Evolutionary conservation across 2,329 filamentous ascomycete genomes (phyloP).

Genomic region (Botrytis pseudocinerea): DNA sequence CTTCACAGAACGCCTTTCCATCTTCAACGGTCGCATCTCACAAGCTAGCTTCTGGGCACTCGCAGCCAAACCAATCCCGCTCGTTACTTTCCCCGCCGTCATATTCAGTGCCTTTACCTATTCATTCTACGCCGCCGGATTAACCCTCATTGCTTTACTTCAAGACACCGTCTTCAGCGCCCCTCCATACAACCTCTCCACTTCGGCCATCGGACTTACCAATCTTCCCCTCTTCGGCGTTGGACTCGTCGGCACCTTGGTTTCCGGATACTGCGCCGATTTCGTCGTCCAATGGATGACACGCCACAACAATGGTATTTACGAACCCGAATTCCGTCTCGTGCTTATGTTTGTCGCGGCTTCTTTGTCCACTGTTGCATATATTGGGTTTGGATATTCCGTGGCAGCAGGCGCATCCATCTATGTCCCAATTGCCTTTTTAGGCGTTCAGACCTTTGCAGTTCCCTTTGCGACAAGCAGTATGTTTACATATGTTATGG

Average conservation of each 20-base stretch:
- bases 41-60: slow-evolving; percentile 44
- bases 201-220: slow-evolving; percentile 31
- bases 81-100: slow-evolving; percentile 53
- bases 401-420: slow-evolving; percentile 39
- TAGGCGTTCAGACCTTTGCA: slow-evolving; percentile 42
- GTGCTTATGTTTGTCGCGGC: slow-evolving; percentile 43
- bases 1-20: slow-evolving; percentile 41
- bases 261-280: slow-evolving; percentile 43
- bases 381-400: slow-evolving; percentile 46
- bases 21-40: slow-evolving; percentile 45
- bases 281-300: slow-evolving; percentile 47
- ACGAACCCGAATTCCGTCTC: slow-evolving; percentile 55
- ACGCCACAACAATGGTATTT: slow-evolving; percentile 51
- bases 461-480: slow-evolving; percentile 44
- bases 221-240: slow-evolving; percentile 32
- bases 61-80: slow-evolving; percentile 48
- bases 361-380: slow-evolving; percentile 42
- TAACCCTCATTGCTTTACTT: slow-evolving; percentile 35
- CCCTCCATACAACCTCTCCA: slow-evolving; percentile 31
- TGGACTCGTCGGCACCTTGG: slow-evolving; percentile 41
- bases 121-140: slow-evolving; percentile 31
- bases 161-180: slow-evolving; percentile 33
- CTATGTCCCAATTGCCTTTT: slow-evolving; percentile 41
- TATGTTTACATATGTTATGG: slow-evolving; percentile 46
- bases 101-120: slow-evolving; percentile 35